Percentiles rank a stretch among this genome's conserved stretches.
Conservation (phyloP, 108 stramenopile genomes). For the Fragilariopsis cylindrus region DNA sequence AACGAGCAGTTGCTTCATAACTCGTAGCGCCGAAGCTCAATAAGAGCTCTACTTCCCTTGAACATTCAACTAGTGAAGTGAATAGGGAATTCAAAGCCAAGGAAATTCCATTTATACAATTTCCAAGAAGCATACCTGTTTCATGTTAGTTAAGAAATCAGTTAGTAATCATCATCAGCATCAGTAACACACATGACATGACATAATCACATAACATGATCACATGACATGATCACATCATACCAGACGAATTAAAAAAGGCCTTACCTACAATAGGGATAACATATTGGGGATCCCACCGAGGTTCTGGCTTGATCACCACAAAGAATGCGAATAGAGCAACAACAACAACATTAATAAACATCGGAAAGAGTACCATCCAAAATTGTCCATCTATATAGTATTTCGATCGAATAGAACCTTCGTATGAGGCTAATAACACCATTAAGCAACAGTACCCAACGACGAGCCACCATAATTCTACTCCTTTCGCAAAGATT, state of each 20-base stretch:
- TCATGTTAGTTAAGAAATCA: conserved; percentile 42
- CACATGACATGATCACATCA: no score
- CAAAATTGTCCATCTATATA: conserved; percentile 58
- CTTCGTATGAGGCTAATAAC: conserved; percentile 70
- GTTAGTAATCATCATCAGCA: not conserved
- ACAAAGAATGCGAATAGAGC: conserved; percentile 66
- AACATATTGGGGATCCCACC: conserved; percentile 21
- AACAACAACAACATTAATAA: conserved; percentile 49
- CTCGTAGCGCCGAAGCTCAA: conserved; percentile 44
- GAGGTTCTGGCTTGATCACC: conserved; percentile 61
- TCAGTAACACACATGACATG: no score
- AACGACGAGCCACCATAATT: conserved; percentile 37
- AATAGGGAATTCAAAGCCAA: conserved; percentile 62
- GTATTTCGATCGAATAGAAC: conserved; percentile 68
- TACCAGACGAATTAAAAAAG: no score
- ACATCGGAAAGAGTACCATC: conserved; percentile 41
- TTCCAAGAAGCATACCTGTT: conserved; percentile 88
- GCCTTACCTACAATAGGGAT: conserved; percentile 1
- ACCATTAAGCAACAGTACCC: conserved; percentile 66
- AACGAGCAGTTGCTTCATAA: conserved; percentile 42
- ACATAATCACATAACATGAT: no score
- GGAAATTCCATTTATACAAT: conserved; percentile 76
- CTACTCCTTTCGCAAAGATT: conserved; percentile 59
- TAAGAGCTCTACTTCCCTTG: conserved; percentile 61
- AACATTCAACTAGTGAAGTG: conserved; percentile 46